These are phyloP conservation scores for Fusarium continuum DNA, from an alignment of 2,329 filamentous ascomycete genomes.

Conservation along the genomic window DNA sequence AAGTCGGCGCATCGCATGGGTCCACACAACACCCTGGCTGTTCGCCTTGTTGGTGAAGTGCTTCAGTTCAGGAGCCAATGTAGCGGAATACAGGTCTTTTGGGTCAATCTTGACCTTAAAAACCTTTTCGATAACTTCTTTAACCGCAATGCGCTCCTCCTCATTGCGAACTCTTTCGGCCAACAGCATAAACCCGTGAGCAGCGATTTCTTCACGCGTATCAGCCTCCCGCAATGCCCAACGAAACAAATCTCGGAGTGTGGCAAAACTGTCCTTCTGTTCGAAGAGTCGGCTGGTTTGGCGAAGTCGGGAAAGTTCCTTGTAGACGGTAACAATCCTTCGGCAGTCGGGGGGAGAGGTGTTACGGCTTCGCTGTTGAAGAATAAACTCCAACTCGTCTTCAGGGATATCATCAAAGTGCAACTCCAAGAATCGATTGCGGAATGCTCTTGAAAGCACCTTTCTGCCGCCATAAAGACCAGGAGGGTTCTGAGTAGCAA, in stretches of 20 bases:
- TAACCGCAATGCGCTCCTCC: conserved; percentile 86
- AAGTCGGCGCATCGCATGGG: conserved; percentile 88
- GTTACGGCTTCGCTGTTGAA: conserved; percentile 86
- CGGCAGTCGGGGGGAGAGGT: conserved; percentile 91
- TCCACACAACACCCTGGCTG: conserved; percentile 84
- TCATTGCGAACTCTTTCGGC: conserved; percentile 93
- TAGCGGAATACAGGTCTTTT: conserved; percentile 74
- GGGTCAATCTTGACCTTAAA: conserved; percentile 88
- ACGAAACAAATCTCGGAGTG: conserved; percentile 91
- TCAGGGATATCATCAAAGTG: conserved; percentile 99
- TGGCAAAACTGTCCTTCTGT: conserved; percentile 97
- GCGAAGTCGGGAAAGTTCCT: conserved; percentile 86
- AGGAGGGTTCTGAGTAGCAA: conserved; percentile 96
- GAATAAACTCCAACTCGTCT: conserved; percentile 88
- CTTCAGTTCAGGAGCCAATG: conserved; percentile 64
- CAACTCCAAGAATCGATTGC: conserved; percentile 95
- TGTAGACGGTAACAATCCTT: conserved; percentile 92
- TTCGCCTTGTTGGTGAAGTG: conserved; percentile 58
- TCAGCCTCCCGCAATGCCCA: conserved; percentile 91
- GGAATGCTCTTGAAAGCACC: conserved; percentile 89
- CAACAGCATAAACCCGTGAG: conserved; percentile 95
- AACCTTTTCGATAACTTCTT: conserved; percentile 85
- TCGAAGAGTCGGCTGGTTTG: conserved; percentile 94
- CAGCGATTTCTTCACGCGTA: conserved; percentile 85
- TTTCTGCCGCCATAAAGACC: conserved; percentile 96